Conservation (phyloP, 1,284 basidiomycete genomes). For the Papiliotrema laurentii region DNA sequence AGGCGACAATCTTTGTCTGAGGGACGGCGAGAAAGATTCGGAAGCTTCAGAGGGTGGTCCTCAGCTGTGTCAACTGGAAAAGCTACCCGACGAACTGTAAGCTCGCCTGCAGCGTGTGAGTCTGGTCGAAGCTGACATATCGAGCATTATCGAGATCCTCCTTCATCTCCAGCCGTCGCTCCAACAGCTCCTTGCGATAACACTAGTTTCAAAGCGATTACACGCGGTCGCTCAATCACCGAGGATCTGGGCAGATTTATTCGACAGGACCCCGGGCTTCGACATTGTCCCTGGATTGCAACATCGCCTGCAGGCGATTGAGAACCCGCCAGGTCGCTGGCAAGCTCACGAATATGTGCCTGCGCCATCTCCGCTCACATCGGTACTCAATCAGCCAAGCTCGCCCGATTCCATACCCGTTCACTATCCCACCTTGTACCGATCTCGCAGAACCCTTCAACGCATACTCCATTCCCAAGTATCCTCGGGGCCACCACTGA, state of each 20-base stretch:
- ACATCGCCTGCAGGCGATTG: constrained; percentile 9
- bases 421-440: constrained; percentile 36
- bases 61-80: not conserved
- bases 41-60: not conserved
- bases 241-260: constrained; percentile 25
- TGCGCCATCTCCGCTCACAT: not conserved
- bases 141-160: constrained; percentile 27
- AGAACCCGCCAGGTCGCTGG: constrained; percentile 17
- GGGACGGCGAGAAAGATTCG: not conserved
- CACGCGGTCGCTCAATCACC: constrained; percentile 23
- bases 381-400: too few species aligned
- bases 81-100: constrained; percentile 38
- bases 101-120: not conserved
- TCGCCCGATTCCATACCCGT: constrained; percentile 20
- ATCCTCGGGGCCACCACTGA: constrained; percentile 2
- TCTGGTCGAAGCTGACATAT: not conserved
- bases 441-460: constrained; percentile 15
- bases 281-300: constrained; percentile 4
- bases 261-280: constrained; percentile 14
- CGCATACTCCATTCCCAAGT: constrained; percentile 2
- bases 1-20: not conserved
- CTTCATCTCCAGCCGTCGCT: constrained; percentile 21
- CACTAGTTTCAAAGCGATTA: constrained; percentile 18
- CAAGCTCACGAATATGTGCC: not conserved
- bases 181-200: constrained; percentile 12